A percentile compares a stretch with the other conserved stretches of the same genome.
Conservation (phyloP, 257 asterid species). For the Plantago ovata region DNA sequence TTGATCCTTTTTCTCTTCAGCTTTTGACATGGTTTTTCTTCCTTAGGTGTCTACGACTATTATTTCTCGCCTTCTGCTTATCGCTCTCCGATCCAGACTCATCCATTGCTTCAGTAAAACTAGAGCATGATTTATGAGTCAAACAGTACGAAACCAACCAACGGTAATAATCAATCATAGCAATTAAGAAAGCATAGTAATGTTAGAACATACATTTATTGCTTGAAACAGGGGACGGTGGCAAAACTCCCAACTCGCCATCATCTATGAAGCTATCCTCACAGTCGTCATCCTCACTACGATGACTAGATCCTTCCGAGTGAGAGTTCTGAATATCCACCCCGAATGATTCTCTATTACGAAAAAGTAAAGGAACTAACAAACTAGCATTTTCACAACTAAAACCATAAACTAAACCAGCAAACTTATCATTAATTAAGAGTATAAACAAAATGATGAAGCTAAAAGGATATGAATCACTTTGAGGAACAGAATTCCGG, state of each 20-base stretch:
- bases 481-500: slow-evolving; percentile 27
- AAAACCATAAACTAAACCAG: slow-evolving; percentile 9
- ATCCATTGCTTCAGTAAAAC: slow-evolving; percentile 27
- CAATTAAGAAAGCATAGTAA: neutral
- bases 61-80: slow-evolving; percentile 28
- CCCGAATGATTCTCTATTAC: slow-evolving; percentile 71
- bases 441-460: slow-evolving; percentile 6
- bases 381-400: neutral
- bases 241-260: slow-evolving; percentile 28
- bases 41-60: slow-evolving; percentile 29
- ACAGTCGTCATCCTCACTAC: slow-evolving; percentile 58
- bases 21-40: slow-evolving; percentile 34
- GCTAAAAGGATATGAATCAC: slow-evolving; percentile 66
- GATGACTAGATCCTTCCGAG: slow-evolving; percentile 44
- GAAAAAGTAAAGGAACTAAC: slow-evolving; percentile 39
- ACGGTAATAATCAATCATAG: slow-evolving; percentile 10
- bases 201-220: slow-evolving; percentile 35
- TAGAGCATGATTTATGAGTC: slow-evolving; percentile 10
- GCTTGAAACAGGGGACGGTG: slow-evolving; percentile 42
- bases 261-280: slow-evolving; percentile 85
- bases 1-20: slow-evolving; percentile 28
- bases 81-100: slow-evolving; percentile 18
- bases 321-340: slow-evolving; percentile 70
- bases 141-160: slow-evolving; percentile 9
- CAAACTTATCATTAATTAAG: too few relatives aligned